phyloP scores from a whole-genome alignment of 2,329 filamentous ascomycete genomes.

The Catunica adiposa region DNA sequence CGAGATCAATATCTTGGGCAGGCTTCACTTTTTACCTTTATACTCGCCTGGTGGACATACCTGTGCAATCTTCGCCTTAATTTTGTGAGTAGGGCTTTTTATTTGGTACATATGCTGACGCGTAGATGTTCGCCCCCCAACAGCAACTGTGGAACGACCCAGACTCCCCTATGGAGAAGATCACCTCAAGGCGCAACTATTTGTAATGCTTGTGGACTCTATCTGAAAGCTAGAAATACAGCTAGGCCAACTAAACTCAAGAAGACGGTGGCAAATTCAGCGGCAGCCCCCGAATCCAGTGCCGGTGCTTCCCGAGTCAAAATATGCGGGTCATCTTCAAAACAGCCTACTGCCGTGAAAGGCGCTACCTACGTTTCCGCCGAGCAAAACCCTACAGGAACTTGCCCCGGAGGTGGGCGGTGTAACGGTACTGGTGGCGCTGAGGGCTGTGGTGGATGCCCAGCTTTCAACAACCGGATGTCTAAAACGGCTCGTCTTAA shows the following conservation, averaged over 20 bases:
- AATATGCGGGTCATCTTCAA: constrained; percentile 22
- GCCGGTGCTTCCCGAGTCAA: constrained; percentile 25
- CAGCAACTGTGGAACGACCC: constrained; percentile 89
- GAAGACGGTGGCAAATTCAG: constrained; percentile 43
- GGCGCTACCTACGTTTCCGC: constrained; percentile 60
- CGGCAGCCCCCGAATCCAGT: constrained; percentile 28
- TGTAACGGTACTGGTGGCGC: constrained; percentile 95
- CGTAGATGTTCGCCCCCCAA: constrained; percentile 14
- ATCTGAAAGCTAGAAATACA: constrained; percentile 84
- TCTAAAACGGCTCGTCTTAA: constrained; percentile 68
- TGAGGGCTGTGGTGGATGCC: constrained; percentile 87
- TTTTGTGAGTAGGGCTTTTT: background rate
- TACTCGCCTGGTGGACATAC: too few relatives aligned
- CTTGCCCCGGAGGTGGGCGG: constrained; percentile 82
- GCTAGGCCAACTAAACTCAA: constrained; percentile 81
- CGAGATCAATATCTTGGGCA: too few relatives aligned
- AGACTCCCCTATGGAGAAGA: constrained; percentile 85
- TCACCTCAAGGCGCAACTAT: constrained; percentile 88
- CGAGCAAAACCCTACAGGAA: constrained; percentile 61
- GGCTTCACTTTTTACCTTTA: too few relatives aligned
- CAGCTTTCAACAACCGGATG: constrained; percentile 91
- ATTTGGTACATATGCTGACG: background rate
- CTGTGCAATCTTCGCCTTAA: too few relatives aligned
- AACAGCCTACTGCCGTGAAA: constrained; percentile 26
- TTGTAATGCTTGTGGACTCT: constrained; percentile 93